These are phyloP conservation scores for Aurifilum marmelostoma DNA, from an alignment of 2,329 filamentous ascomycete genomes.

Conservation along the genomic window DNA sequence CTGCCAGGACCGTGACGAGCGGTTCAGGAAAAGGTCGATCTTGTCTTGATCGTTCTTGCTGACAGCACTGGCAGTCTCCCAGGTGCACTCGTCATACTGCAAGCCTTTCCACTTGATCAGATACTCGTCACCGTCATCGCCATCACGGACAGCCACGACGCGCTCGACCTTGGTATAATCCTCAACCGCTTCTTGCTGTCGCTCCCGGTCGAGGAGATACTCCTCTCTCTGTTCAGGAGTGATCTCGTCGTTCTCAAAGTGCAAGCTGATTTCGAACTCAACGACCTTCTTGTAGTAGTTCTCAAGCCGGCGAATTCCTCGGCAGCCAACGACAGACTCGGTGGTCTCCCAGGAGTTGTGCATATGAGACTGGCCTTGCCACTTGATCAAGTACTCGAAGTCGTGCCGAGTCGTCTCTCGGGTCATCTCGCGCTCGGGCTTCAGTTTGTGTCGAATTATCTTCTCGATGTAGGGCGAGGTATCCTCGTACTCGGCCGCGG, in stretches of 20 bases:
- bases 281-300: slow-evolving; percentile 92
- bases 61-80: slow-evolving; percentile 80
- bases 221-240: slow-evolving; percentile 87
- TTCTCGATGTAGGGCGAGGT: slow-evolving; percentile 86
- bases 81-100: slow-evolving; percentile 92
- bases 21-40: slow-evolving; percentile 89
- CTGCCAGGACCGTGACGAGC: slow-evolving; percentile 76
- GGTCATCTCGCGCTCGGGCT: slow-evolving; percentile 65
- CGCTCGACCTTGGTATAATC: slow-evolving; percentile 93
- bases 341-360: slow-evolving; percentile 94
- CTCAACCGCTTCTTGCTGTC: slow-evolving; percentile 82
- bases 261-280: slow-evolving; percentile 76
- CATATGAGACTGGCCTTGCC: slow-evolving; percentile 93
- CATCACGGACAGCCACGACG: slow-evolving; percentile 81
- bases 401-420: slow-evolving; percentile 68
- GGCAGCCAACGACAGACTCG: slow-evolving; percentile 72
- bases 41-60: slow-evolving; percentile 80
- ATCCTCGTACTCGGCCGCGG: slow-evolving; percentile 69
- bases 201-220: slow-evolving; percentile 92
- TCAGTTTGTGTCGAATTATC: slow-evolving; percentile 83
- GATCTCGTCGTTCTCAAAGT: slow-evolving; percentile 72
- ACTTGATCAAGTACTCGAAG: slow-evolving; percentile 93
- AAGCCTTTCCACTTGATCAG: slow-evolving; percentile 96
- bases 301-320: slow-evolving; percentile 85
- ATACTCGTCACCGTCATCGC: slow-evolving; percentile 83